Conservation (phyloP, 768 basidiomycete species). For the Rhizopogon vesiculosus region DNA sequence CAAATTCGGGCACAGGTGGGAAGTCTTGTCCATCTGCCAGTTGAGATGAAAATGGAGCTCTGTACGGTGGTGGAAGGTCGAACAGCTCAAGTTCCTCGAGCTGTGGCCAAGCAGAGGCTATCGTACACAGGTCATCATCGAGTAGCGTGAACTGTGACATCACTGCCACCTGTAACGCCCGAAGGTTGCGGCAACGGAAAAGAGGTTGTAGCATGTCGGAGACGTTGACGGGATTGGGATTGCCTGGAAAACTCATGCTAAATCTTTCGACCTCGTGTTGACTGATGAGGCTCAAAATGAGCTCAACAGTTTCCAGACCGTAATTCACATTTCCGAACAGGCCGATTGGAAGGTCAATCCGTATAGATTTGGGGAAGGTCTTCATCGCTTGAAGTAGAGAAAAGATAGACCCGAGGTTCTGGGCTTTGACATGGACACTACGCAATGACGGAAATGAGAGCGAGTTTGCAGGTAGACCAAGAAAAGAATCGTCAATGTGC, state of each 20-base stretch:
- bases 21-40: too few relatives aligned
- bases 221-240: not conserved
- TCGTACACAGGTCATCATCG: not conserved
- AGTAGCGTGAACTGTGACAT: not conserved
- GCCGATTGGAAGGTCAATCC: not conserved
- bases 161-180: not conserved
- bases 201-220: not conserved
- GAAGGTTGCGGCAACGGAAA: not conserved
- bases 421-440: not conserved
- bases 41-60: too few relatives aligned
- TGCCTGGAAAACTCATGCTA: not conserved
- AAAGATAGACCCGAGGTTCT: not conserved
- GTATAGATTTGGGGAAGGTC: not conserved
- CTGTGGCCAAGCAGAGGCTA: conserved; percentile 4
- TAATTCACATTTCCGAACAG: not conserved
- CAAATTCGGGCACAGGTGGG: too few relatives aligned
- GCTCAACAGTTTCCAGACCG: not conserved
- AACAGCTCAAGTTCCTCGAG: not conserved
- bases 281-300: not conserved
- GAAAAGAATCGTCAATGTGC: not conserved
- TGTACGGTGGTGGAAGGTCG: not conserved
- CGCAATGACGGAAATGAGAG: not conserved
- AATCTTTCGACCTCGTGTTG: not conserved
- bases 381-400: not conserved
- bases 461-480: not conserved